phyloP scores from a whole-genome alignment of 768 basidiomycete species.

The Auricularia auricula-judae region DNA sequence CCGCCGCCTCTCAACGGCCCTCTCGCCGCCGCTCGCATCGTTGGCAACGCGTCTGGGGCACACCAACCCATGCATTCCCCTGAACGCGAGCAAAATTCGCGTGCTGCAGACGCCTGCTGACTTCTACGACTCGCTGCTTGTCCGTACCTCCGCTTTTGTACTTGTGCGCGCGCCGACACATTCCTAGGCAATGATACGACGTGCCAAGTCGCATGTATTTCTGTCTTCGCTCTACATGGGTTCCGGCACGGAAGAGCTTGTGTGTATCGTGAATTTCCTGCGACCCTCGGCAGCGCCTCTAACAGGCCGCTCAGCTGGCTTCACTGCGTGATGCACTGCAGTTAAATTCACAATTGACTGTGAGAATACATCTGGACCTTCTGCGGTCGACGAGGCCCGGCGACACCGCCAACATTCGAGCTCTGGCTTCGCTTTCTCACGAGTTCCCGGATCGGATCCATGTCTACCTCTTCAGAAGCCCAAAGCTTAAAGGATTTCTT shows the following conservation, averaged over 20 bases:
- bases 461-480: conserved; percentile 78
- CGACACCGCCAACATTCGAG: conserved; percentile 39
- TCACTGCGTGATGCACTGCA: conserved; percentile 51
- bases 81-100: conserved; percentile 35
- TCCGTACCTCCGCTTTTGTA: conserved; percentile 20
- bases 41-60: neutral
- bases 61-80: conserved; percentile 36
- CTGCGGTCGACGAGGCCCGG: conserved; percentile 34
- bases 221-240: conserved; percentile 89
- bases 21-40: neutral
- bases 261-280: conserved; percentile 27
- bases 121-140: conserved; percentile 47
- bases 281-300: conserved; percentile 1
- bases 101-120: conserved; percentile 46
- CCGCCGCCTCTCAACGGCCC: neutral
- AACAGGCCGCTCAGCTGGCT: conserved; percentile 42
- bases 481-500: conserved; percentile 65
- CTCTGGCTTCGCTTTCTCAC: conserved; percentile 57
- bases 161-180: neutral
- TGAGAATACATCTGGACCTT: conserved; percentile 66
- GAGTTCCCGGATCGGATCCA: conserved; percentile 63
- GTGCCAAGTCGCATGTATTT: conserved; percentile 73
- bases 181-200: conserved; percentile 57
- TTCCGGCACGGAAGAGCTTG: conserved; percentile 65
- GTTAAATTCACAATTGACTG: conserved; percentile 46